Percentiles rank a stretch among this genome's conserved stretches.
These are phyloP conservation scores for Escovopsis sp. DNA, from an alignment of 2,329 filamentous ascomycete species.

Conservation along the genomic window DNA sequence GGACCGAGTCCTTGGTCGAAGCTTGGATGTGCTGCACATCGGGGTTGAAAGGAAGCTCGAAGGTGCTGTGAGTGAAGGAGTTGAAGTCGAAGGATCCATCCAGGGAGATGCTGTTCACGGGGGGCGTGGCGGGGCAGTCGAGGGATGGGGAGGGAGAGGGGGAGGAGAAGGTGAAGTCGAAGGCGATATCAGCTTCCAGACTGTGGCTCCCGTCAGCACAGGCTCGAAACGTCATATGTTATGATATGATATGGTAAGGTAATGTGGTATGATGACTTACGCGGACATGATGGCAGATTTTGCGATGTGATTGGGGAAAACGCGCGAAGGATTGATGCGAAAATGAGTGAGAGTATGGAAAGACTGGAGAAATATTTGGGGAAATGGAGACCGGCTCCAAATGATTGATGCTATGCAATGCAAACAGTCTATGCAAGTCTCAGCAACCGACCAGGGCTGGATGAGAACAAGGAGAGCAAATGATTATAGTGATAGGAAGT, in stretches of 20 bases:
- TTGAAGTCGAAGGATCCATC: constrained; percentile 35
- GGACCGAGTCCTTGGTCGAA: constrained; percentile 50
- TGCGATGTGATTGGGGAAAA: constrained; percentile 2
- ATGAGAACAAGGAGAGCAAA: too few relatives aligned
- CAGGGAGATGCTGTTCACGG: constrained; percentile 11
- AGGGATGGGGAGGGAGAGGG: constrained; percentile 13
- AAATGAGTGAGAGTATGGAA: too few relatives aligned
- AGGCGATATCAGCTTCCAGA: constrained; percentile 48
- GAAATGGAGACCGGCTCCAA: constrained; percentile 11
- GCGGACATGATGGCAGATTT: constrained; percentile 17
- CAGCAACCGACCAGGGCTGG: too few relatives aligned
- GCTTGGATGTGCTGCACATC: constrained; percentile 40
- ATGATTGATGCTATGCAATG: background rate
- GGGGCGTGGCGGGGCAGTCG: constrained; percentile 17
- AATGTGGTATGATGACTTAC: constrained; percentile 14
- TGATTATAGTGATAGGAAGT: background rate
- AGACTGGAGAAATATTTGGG: background rate
- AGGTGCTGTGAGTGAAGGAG: constrained; percentile 26
- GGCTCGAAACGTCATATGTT: background rate
- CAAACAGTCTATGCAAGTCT: background rate
- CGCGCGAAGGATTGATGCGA: background rate
- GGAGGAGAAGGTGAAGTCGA: constrained; percentile 43
- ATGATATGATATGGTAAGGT: background rate
- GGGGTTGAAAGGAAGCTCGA: constrained; percentile 38
- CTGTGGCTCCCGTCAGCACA: constrained; percentile 18